A percentile compares a stretch with the other conserved stretches of the same genome.
Evolutionary conservation across 768 basidiomycete species (phyloP).

Genomic region (Kwoniella sp.): DNA sequence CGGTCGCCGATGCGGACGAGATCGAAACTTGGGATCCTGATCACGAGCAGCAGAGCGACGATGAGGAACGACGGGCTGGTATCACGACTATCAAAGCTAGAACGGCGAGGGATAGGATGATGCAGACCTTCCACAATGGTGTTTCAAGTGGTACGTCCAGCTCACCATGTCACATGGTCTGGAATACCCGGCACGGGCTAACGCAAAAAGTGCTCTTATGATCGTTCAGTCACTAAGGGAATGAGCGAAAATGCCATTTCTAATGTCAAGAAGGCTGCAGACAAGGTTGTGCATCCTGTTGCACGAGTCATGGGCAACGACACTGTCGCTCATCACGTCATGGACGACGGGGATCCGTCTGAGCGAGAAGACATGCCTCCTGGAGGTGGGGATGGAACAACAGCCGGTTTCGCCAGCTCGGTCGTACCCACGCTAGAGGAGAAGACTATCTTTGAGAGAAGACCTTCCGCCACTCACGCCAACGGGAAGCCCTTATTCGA

Average conservation of each 20-base stretch:
- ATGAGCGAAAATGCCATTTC: slow-evolving; percentile 51
- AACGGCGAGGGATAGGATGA: slow-evolving; percentile 45
- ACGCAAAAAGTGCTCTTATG: slow-evolving; percentile 4
- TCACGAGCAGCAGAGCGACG: slow-evolving; percentile 62
- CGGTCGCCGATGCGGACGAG: slow-evolving; percentile 61
- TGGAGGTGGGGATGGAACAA: slow-evolving; percentile 62
- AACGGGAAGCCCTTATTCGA: slow-evolving; percentile 53
- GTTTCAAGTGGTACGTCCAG: slow-evolving; percentile 47
- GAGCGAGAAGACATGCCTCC: slow-evolving; percentile 64
- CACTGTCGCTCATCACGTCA: slow-evolving; percentile 54
- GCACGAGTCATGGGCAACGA: slow-evolving; percentile 49
- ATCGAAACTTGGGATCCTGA: slow-evolving; percentile 75
- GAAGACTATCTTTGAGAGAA: slow-evolving; percentile 63
- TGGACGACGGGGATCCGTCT: slow-evolving; percentile 59
- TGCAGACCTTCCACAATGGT: slow-evolving; percentile 44
- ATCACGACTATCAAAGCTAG: slow-evolving; percentile 51
- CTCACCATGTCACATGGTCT: too few relatives aligned
- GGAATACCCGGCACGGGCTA: too few relatives aligned
- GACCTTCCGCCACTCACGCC: slow-evolving; percentile 55
- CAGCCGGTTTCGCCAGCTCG: slow-evolving; percentile 65
- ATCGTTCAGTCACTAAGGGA: slow-evolving; percentile 50
- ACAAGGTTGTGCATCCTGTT: slow-evolving; percentile 60
- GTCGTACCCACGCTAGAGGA: slow-evolving; percentile 73
- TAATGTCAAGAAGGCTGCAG: slow-evolving; percentile 58
- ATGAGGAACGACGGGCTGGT: slow-evolving; percentile 37